Evolutionary conservation across 1,284 basidiomycete genomes (phyloP), one percentile per base, ranked within the genome.

Genomic region (Paramarasmius palmivorus): DNA sequence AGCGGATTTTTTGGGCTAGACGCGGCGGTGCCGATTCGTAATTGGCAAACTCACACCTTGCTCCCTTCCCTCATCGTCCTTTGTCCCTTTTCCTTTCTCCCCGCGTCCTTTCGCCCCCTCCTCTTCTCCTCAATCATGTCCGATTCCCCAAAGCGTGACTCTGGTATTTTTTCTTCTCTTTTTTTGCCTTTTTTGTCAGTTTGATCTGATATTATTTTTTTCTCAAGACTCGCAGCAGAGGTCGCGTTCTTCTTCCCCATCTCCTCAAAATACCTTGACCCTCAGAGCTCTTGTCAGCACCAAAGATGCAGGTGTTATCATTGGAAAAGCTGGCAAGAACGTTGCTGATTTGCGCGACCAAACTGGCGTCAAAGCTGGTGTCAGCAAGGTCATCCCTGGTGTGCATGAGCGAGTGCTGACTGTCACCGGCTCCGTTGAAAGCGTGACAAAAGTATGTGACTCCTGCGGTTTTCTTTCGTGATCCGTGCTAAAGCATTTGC

Each of bases 371-470:
- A 98, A 95, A 78, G 95, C 96, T 57, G 96, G 96, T 67, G 96
- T 99, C 70, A 94, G 90, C 83, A 98, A 98, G 75, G 95, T 98
- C 76, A 94, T 97, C 57, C 88, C 88, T 53, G 96, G 96, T 63
- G 94, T 99, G 58, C 94, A 97, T 71, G 96, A 99, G 76, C 92
- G 96, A 64, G 94, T 98, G 65, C 86, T 99, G 68, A 94, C 90
- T 65, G 91, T 98, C 71, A 89, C 85, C 57, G 96, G 96, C 57
- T 84, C 91, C 50, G 88, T 96, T 63, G 93, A 97, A 63, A 88
- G 86, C 59, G 92, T 98, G 60, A 88, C 95, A 62, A 92, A 94
- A 80, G 93, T 90, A 59, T 37, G 48, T 48, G 77, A 69, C n/a
- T 40, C 6, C 25, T 49, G 2, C 54, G 44, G 52, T 32, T 54